Evolutionary conservation across 805 yeast species (phyloP), one percentile per base, ranked within the genome.

Genomic region (Saccharomycopsis schoenii): DNA sequence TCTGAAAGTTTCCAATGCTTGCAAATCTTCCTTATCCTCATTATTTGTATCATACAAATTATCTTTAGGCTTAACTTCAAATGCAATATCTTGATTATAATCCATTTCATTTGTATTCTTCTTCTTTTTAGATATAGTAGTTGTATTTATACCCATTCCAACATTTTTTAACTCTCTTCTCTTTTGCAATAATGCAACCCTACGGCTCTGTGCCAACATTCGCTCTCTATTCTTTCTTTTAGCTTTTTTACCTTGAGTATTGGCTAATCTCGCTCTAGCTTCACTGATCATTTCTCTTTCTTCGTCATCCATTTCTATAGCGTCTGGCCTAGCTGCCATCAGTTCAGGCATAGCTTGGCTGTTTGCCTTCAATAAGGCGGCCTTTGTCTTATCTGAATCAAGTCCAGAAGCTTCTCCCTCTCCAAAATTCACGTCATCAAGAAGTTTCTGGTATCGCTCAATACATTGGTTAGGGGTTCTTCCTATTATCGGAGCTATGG

Each of bases 231-330:
- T 89, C 69, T 92, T 90, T 62, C 98, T 74, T 62, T 92, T 89
- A 0, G 97, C 97, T 72, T 93, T 93, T 66, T 92, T 91, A 62
- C 98, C 99, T 70, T 88, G 90, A 0, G 97, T 91, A 67, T 90
- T 92, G 12, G 96, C 89, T 65, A 93, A 75, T 66, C 99, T 80
- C 1, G 97, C 96, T 56, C 86, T 80, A 0, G 99, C 99, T 70
- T 94, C 99, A n/a, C 89, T 83, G 8, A 92, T 72, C 97, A 92
- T 90, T 70, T 93, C 97, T 61, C 81, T 75, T 68, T 93, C 97
- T 62, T 89, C 97, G 52, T 90, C 97, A 61, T 85, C 92, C 78
- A 90, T 75, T 34, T 85, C 88, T 14, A 81, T 84, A 1, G 83
- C 82, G 73, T 90, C 96, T 0, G 96, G 96, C 63, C 82, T 78